Percentiles rank a stretch among this genome's conserved stretches.
Conservation (phyloP, 202 grass and related monocot genomes). For the Miscanthus sacchariflorus region DNA sequence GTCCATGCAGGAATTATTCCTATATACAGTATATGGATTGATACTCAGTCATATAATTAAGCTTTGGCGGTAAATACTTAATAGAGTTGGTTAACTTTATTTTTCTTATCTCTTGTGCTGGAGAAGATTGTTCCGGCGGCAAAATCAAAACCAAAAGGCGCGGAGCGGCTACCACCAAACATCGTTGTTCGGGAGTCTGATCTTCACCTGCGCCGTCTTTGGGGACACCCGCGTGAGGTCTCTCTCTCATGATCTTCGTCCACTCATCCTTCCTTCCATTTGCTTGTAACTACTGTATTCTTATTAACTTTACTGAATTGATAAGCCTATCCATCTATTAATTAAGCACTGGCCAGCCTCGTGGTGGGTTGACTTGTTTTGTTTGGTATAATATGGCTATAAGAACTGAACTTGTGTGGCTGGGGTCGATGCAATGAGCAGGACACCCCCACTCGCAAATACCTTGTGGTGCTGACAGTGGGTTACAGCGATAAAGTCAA, state of each 20-base stretch:
- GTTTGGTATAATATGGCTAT: background rate
- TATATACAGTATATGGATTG: background rate
- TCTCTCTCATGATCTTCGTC: background rate
- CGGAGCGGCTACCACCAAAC: conserved; percentile 57
- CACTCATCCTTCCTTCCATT: background rate
- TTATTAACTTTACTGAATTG: background rate
- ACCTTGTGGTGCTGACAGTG: conserved; percentile 56
- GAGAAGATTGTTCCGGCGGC: background rate
- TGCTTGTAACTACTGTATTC: background rate
- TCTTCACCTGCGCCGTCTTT: conserved; percentile 60
- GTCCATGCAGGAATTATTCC: no score
- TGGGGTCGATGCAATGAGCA: background rate
- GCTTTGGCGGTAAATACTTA: no score
- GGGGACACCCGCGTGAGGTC: conserved; percentile 64
- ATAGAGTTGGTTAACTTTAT: no score
- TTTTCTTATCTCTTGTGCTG: background rate
- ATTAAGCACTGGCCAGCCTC: no score
- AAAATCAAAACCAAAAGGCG: conserved; percentile 52
- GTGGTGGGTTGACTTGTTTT: background rate
- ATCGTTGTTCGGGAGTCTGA: background rate
- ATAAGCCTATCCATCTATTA: no score
- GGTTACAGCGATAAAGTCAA: conserved; percentile 52
- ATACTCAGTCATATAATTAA: no score
- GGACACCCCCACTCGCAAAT: conserved; percentile 43
- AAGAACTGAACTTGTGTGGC: no score